Evolutionary conservation across 2,329 filamentous ascomycete species (phyloP).

Genomic region (Orbilia quercus): DNA sequence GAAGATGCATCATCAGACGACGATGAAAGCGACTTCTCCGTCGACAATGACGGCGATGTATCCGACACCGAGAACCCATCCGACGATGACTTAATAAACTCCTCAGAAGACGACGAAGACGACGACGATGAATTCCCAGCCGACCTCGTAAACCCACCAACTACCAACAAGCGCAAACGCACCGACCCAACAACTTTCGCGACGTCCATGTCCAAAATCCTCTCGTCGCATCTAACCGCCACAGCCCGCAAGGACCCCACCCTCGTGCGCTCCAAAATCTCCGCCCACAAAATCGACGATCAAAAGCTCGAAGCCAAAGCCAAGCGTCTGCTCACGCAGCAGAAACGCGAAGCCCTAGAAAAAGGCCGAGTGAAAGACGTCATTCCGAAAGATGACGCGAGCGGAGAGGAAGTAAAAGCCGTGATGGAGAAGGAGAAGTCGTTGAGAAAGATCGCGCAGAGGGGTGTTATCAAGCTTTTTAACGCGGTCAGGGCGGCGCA

Average conservation of each 20-base stretch:
- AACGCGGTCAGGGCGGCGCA: conserved; percentile 94
- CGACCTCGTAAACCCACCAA: conserved; percentile 60
- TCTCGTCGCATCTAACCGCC: conserved; percentile 85
- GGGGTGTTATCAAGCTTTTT: conserved; percentile 85
- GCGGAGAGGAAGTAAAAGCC: conserved; percentile 64
- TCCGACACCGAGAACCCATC: conserved; percentile 56
- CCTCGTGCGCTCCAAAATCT: conserved; percentile 80
- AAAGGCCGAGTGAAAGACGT: conserved; percentile 91
- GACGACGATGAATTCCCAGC: conserved; percentile 63
- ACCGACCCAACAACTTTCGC: conserved; percentile 93
- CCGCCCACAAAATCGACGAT: conserved; percentile 71
- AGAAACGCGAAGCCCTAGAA: conserved; percentile 81
- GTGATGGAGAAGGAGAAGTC: conserved; percentile 66
- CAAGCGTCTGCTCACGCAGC: conserved; percentile 78
- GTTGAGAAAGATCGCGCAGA: conserved; percentile 58
- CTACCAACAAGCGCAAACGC: conserved; percentile 72
- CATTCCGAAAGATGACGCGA: conserved; percentile 67
- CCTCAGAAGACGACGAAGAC: conserved; percentile 61
- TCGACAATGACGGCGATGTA: conserved; percentile 40
- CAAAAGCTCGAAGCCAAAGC: conserved; percentile 82
- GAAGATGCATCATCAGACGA: conserved; percentile 11
- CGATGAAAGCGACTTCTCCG: conserved; percentile 28
- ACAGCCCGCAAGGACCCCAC: conserved; percentile 88
- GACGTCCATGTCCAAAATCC: conserved; percentile 90
- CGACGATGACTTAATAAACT: conserved; percentile 57